Percentiles rank a stretch among this genome's conserved stretches.
Conservation (phyloP, 2,329 filamentous ascomycete species). For the Fusarium sublunatum region DNA sequence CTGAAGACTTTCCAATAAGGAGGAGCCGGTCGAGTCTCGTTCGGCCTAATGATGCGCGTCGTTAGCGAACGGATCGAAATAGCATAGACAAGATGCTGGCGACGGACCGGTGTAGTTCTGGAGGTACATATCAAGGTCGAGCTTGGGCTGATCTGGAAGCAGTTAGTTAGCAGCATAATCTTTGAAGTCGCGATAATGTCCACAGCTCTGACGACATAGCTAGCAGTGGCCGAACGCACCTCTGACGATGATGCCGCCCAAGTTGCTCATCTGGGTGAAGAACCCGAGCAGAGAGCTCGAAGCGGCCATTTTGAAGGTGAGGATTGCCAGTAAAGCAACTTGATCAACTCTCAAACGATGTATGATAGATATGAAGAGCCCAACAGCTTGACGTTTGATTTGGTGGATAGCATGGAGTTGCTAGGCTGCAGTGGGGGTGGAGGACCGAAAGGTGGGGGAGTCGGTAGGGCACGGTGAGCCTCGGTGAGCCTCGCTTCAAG, state of each 20-base stretch:
- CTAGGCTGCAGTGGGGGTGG: constrained; percentile 33
- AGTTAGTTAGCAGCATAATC: constrained; percentile 24
- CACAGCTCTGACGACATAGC: constrained; percentile 7
- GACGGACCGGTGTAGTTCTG: constrained; percentile 83
- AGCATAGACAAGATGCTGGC: neutral
- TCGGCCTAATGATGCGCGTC: constrained; percentile 65
- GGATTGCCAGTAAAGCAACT: constrained; percentile 1
- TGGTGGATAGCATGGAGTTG: constrained; percentile 27
- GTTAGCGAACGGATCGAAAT: constrained; percentile 20
- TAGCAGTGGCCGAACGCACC: constrained; percentile 51
- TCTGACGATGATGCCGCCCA: constrained; percentile 60
- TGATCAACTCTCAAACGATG: constrained; percentile 10
- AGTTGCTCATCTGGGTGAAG: constrained; percentile 60
- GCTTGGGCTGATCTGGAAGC: constrained; percentile 77
- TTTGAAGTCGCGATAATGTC: neutral
- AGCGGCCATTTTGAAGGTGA: constrained; percentile 52
- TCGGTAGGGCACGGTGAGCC: neutral
- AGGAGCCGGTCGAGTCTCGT: constrained; percentile 84
- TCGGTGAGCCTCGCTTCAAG: neutral
- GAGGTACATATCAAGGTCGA: constrained; percentile 92
- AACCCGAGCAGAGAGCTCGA: constrained; percentile 53
- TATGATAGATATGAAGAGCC: constrained; percentile 31
- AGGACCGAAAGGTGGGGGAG: constrained; percentile 21
- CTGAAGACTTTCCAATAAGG: constrained; percentile 82
- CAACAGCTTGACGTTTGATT: constrained; percentile 38